Evolutionary conservation across 2,329 filamentous ascomycete genomes (phyloP), one percentile per base, ranked within the genome.

Genomic region (Exophiala aquamarina): DNA sequence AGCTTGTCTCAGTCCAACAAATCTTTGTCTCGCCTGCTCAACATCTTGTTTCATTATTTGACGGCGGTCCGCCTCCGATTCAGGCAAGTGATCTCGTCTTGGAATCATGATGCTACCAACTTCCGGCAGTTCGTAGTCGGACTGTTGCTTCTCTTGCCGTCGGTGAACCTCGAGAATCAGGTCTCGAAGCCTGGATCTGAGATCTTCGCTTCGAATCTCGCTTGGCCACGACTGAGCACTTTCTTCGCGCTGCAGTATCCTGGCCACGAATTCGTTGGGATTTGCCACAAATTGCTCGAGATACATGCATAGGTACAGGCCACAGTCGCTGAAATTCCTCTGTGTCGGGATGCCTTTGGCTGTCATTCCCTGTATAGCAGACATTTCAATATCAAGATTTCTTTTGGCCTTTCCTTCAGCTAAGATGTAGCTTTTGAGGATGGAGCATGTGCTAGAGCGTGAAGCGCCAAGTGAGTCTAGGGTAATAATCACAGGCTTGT

Each of bases 261-360:
- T 83, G 15, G 70, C 70, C 13, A 87, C 74, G 56, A 94, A 93
- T 0, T 63, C 66, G 53, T 88, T 81, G 0, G 92, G 92, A 49
- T 89, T 71, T 42, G 81, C 75, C 13, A 94, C 76, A 54, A 98
- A 95, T 54, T 87, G 83, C 55, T 89, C 80, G 43, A 95, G 75
- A 61, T 97, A 98, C 2, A 84, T 86, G 3, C 96, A 72, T 3
- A 97, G 72, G 59, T 87, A 98, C 0, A 96, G 72, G 7, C 93
- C 93, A 61, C 93, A 98, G 63, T 98, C 93, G 52, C 81, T 91
- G 58, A 78, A 87, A 62, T 98, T 97, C 39, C 81, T 70, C 65
- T 98, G 93, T 51, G 79, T 70, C 0, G 93, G 92, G 11, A 96
- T 84, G 6, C 78, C 75, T 50, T 80, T 86, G 3, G 87, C 88